These are phyloP conservation scores for Curvularia spicifera DNA, from an alignment of 2,329 filamentous ascomycete genomes.

Conservation along the genomic window DNA sequence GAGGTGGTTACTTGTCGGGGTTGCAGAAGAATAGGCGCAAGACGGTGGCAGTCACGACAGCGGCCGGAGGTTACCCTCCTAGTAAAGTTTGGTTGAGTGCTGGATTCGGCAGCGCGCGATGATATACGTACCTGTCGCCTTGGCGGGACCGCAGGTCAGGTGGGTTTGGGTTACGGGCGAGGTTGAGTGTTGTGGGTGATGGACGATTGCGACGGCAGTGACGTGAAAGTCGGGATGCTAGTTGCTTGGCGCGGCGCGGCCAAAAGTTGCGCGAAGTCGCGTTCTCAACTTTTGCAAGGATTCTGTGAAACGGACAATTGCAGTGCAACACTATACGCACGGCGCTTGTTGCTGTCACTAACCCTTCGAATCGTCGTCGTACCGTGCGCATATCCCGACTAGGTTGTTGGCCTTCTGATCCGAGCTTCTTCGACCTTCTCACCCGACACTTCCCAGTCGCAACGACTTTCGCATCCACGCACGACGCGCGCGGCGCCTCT, in stretches of 20 bases:
- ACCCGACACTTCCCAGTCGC: constrained; percentile 13
- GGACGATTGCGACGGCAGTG: constrained; percentile 17
- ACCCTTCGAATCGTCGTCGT: not conserved
- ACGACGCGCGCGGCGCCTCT: constrained; percentile 7
- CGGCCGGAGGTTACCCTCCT: constrained; percentile 36
- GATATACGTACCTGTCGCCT: constrained; percentile 32
- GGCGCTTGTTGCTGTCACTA: not conserved
- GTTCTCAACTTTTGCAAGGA: constrained; percentile 6
- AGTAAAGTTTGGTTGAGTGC: constrained; percentile 28
- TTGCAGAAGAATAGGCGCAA: not conserved
- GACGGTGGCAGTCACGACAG: constrained; percentile 20
- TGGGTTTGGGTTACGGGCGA: constrained; percentile 6
- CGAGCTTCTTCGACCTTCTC: constrained; percentile 15
- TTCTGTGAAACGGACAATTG: not conserved
- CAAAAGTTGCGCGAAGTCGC: constrained; percentile 26
- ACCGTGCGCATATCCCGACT: not conserved
- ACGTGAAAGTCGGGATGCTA: constrained; percentile 22
- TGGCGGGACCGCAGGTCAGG: constrained; percentile 20
- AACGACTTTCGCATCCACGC: not conserved
- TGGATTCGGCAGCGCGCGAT: constrained; percentile 19
- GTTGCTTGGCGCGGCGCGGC: constrained; percentile 28
- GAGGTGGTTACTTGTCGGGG: not conserved
- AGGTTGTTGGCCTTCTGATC: constrained; percentile 10
- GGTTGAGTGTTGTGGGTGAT: constrained; percentile 11
- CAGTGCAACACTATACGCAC: not conserved